phyloP scores from a whole-genome alignment of 139 green algal species.

The Tetraselmis chui region DNA sequence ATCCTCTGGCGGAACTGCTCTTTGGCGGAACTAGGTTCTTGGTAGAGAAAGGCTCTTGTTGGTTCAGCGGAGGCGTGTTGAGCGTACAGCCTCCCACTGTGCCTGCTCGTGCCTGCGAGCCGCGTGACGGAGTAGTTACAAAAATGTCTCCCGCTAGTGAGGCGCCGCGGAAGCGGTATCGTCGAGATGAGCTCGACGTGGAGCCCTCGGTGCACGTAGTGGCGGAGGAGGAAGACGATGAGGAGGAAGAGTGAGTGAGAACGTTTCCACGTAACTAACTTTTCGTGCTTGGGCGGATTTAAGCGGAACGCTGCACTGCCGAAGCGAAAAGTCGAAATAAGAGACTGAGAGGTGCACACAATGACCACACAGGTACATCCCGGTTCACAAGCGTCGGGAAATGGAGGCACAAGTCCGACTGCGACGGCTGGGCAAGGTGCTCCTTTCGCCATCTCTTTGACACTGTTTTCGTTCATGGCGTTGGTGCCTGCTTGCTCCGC shows the following conservation, averaged over 20 bases:
- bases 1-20: no score
- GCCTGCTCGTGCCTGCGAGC: no score
- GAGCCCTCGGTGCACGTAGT: conserved; percentile 36
- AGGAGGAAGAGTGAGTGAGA: conserved; percentile 22
- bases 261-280: neutral
- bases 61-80: no score
- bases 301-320: neutral
- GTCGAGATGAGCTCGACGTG: conserved; percentile 56
- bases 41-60: no score
- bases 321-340: neutral
- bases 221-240: conserved; percentile 32
- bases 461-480: neutral
- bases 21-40: no score
- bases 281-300: neutral
- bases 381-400: conserved; percentile 70
- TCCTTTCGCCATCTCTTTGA: neutral
- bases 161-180: conserved; percentile 45
- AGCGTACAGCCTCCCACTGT: no score
- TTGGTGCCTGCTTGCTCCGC: neutral
- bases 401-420: conserved; percentile 56
- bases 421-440: conserved; percentile 35
- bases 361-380: conserved; percentile 60
- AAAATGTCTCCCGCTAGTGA: neutral
- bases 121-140: no score
- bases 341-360: neutral